A percentile compares a stretch with the other conserved stretches of the same genome.
Evolutionary conservation across 495 filamentous ascomycete genomes (phyloP).

Genomic region (Trichoderma virens): DNA sequence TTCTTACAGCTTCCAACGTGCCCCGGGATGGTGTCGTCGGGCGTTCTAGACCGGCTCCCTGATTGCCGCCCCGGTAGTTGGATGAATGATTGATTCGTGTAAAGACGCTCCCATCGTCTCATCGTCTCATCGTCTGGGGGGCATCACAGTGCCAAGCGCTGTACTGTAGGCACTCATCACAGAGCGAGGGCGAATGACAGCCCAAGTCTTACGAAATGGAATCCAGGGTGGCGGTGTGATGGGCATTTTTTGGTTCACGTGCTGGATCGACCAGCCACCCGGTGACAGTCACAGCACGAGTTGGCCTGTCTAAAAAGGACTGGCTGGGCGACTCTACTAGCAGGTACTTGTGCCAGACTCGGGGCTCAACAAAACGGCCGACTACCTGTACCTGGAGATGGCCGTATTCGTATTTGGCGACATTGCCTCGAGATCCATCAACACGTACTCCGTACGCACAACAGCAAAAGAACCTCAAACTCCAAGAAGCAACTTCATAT

Average conservation of each 20-base stretch:
- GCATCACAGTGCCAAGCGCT: not conserved
- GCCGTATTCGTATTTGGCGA: constrained; percentile 1
- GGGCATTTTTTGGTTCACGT: not conserved
- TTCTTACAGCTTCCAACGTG: not conserved
- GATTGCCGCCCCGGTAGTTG: not conserved
- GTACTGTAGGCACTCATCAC: too few relatives aligned
- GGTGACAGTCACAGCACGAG: not conserved
- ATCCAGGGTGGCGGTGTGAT: not conserved
- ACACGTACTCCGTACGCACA: too few relatives aligned
- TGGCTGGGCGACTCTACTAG: too few relatives aligned
- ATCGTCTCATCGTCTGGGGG: too few relatives aligned
- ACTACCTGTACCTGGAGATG: not conserved
- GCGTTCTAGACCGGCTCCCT: not conserved
- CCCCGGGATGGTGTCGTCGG: not conserved
- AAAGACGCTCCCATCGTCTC: too few relatives aligned
- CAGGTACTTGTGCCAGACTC: too few relatives aligned
- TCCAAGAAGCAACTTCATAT: not conserved
- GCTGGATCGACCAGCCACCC: not conserved
- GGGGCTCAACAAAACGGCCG: not conserved
- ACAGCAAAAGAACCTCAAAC: too few relatives aligned
- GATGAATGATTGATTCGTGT: too few relatives aligned
- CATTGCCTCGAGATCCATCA: too few relatives aligned
- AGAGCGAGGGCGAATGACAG: not conserved
- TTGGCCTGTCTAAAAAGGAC: not conserved
- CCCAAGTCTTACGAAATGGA: not conserved